A percentile compares a stretch with the other conserved stretches of the same genome.
Evolutionary conservation across 495 filamentous ascomycete genomes (phyloP).

Genomic region (Haplographium delicatum): DNA sequence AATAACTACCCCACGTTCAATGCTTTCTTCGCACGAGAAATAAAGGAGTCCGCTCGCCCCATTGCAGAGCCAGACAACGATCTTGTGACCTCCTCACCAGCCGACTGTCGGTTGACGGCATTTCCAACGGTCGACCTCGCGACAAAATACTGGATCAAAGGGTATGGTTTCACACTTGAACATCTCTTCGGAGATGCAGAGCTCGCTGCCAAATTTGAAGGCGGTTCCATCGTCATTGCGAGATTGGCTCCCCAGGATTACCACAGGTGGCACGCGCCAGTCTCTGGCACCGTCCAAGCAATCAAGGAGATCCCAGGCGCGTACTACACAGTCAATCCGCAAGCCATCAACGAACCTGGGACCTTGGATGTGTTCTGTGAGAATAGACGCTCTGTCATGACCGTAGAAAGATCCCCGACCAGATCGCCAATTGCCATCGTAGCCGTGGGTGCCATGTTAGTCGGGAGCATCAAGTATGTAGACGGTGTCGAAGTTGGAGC

Average conservation of each 20-base stretch:
- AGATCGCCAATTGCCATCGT: constrained; percentile 32
- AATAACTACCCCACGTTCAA: constrained; percentile 34
- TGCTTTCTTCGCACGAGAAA: constrained; percentile 42
- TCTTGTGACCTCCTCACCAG: constrained; percentile 30
- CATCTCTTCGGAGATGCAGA: constrained; percentile 32
- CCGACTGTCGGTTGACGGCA: constrained; percentile 37
- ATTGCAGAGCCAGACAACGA: constrained; percentile 32
- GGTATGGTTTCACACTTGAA: constrained; percentile 35
- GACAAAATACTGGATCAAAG: constrained; percentile 43
- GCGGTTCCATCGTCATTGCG: constrained; percentile 38
- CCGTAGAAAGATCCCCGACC: constrained; percentile 28
- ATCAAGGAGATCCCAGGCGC: constrained; percentile 32
- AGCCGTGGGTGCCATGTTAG: constrained; percentile 39
- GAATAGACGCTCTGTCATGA: constrained; percentile 37
- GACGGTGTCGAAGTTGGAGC: constrained; percentile 27
- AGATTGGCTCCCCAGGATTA: constrained; percentile 41
- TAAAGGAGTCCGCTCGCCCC: constrained; percentile 32
- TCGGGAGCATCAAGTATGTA: constrained; percentile 38
- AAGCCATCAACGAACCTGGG: constrained; percentile 39
- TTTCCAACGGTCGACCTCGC: constrained; percentile 33
- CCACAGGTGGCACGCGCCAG: constrained; percentile 44
- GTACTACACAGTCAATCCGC: constrained; percentile 33
- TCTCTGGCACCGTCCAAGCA: constrained; percentile 30
- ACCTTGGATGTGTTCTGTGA: constrained; percentile 41
- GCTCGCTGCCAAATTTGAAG: constrained; percentile 30